These are phyloP conservation scores for Talaromyces sp. DNA, from an alignment of 2,329 filamentous ascomycete species.

Conservation along the genomic window DNA sequence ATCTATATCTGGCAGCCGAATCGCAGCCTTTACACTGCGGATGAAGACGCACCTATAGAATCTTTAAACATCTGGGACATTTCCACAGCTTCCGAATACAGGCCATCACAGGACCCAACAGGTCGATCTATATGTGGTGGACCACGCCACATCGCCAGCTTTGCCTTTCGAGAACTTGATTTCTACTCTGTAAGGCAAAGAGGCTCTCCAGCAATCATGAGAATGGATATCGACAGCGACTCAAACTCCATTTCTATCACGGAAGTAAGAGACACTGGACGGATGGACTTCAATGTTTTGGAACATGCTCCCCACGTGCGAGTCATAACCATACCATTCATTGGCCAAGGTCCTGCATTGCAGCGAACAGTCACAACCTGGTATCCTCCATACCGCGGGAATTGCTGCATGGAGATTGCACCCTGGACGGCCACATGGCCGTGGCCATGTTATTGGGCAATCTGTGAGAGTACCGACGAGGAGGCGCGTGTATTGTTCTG, in stretches of 20 bases:
- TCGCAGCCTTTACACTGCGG: constrained; percentile 51
- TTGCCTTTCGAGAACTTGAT: constrained; percentile 52
- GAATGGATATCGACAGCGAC: constrained; percentile 51
- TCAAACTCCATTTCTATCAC: constrained; percentile 51
- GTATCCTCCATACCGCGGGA: constrained; percentile 47
- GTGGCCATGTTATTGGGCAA: constrained; percentile 35
- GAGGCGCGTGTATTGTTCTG: constrained; percentile 33
- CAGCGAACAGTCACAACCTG: constrained; percentile 44
- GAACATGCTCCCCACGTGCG: constrained; percentile 44
- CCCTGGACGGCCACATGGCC: constrained; percentile 25
- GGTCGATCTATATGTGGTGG: constrained; percentile 30
- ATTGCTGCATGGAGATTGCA: constrained; percentile 35
- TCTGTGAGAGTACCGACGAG: constrained; percentile 36
- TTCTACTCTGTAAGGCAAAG: constrained; percentile 55
- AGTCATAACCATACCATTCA: constrained; percentile 55
- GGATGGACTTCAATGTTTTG: constrained; percentile 28
- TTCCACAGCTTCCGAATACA: constrained; percentile 47
- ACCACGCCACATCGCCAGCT: constrained; percentile 38
- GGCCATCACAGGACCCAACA: constrained; percentile 50
- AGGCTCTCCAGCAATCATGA: constrained; percentile 49
- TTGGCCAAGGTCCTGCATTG: constrained; percentile 51
- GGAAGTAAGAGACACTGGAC: constrained; percentile 53
- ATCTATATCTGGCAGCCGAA: constrained; percentile 62
- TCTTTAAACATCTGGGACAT: constrained; percentile 61
- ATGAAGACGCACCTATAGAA: constrained; percentile 57